phyloP scores from a whole-genome alignment of 148 eudicot species.

The Dianthus caryophyllus region DNA sequence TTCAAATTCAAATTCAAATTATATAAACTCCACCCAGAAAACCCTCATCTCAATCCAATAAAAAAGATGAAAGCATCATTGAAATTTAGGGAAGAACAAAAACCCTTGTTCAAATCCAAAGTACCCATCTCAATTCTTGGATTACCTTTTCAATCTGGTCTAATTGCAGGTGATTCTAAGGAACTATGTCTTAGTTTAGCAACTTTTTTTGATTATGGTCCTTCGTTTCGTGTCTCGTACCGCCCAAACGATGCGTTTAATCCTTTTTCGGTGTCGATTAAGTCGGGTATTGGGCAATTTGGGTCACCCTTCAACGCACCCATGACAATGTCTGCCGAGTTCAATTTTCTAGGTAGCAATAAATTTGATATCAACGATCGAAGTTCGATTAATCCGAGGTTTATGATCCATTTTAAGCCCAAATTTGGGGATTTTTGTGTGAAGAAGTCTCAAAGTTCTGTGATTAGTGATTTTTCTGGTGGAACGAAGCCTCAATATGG shows the following conservation, averaged over 20 bases:
- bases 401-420: slow-evolving; percentile 70
- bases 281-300: slow-evolving; percentile 62
- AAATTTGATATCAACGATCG: neutral
- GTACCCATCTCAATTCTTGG: slow-evolving; percentile 59
- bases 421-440: slow-evolving; percentile 63
- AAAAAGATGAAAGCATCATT: slow-evolving; percentile 87
- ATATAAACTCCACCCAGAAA: too few species aligned
- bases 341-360: slow-evolving; percentile 40
- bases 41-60: too few species aligned
- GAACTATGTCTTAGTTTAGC: slow-evolving; percentile 52
- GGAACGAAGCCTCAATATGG: slow-evolving; percentile 6
- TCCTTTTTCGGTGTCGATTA: slow-evolving; percentile 58
- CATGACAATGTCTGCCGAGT: slow-evolving; percentile 73
- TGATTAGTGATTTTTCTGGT: slow-evolving; percentile 13
- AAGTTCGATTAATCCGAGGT: slow-evolving; percentile 37
- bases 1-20: too few species aligned
- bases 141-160: slow-evolving; percentile 62
- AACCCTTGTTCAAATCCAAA: slow-evolving; percentile 71
- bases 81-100: slow-evolving; percentile 75
- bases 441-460: slow-evolving; percentile 54
- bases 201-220: slow-evolving; percentile 72
- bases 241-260: slow-evolving; percentile 69
- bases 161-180: slow-evolving; percentile 63
- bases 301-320: slow-evolving; percentile 74
- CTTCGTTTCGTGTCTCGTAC: slow-evolving; percentile 56